Base-by-base conservation (phyloP, 1,284 basidiomycete genomes). In the Cryptococcus sp. region DNA sequence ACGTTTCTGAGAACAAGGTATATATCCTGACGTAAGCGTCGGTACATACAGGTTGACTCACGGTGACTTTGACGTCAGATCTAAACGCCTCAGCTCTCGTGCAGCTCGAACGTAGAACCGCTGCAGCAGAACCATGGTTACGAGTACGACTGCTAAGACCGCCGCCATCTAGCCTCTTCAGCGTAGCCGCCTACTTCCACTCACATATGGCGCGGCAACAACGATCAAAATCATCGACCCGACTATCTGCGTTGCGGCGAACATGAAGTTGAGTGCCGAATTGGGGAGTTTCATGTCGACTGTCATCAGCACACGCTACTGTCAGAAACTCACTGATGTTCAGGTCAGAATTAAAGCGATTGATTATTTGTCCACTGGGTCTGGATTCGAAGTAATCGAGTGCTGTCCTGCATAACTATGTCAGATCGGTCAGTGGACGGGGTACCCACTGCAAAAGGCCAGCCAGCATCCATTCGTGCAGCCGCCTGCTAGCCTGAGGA, bases 301-400 rank as follows among this genome's bases (percentile, higher is more conserved):
- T 55, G 46, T 17, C 6, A 25, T 50, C 43, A 54, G 34, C 38
- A 13, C 50, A 43, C 23, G 23, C 16, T 20, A 19, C 5, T 20
- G 17, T 15, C 17, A 34, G 17, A 5, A 4, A 57, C 61, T 22
- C 20, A 59, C 61, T 61, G n/a, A 55, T 59, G 37, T 55, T 58
- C 22, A 65, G 53, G 44, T 65, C 63, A 8, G 61, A 53, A 20
- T 65, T 65, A 56, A 65, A 65, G 16, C 63, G 55, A 43, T 65
- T 65, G 25, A 65, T 47, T 46, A 65, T 55, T 46, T 65, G 52
- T 16, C 63, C 63, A 11, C 54, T 37, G 5, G 43, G 26, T 22
- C 56, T 49, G 8, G 29, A 50, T 7, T 57, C 56, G 38, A 62
- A 62, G 29, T 40, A 65, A 10, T 52, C 50, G 15, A 65, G 45